Evolutionary conservation across 2,329 filamentous ascomycete species (phyloP), one percentile per base, ranked within the genome.

Genomic region (Cladophialophora yegresii): DNA sequence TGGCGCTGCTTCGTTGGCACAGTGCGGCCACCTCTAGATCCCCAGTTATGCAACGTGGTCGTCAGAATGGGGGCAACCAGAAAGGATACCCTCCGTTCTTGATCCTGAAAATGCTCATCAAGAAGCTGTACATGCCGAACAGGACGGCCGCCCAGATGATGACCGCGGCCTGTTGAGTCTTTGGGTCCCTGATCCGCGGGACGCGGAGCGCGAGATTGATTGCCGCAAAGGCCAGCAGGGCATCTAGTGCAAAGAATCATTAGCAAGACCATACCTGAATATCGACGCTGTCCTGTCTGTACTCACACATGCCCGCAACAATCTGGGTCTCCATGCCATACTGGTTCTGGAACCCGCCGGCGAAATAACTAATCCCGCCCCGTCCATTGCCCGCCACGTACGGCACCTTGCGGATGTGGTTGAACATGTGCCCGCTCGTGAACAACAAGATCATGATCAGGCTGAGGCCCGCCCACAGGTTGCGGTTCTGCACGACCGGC

Each of bases 391-490:
- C 90, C 49, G 87, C 84, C 33, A 98, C 92, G 72, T 99, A 99
- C 2, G 95, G 95, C 2, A 96, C 91, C 77, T 95, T 93, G 72
- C 96, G 87, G 74, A 99, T 99, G 75, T 97, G 93, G 78, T 98
- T 99, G 84, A 96, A 99, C 96, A 99, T 99, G 79, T 98, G 93
- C 45, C 95, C 96, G 72, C 90, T 95, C 54, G 90, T 97, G 80
- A 98, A 99, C 63, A 97, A 83, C 49, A 99, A 85, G 68, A 99
- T 93, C 13, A 88, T 83, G 73, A 98, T 92, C 71, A 99, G 81
- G 77, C 90, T 96, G 73, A 96, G 78, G 23, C 90, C 91, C 26
- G 93, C 93, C 95, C 95, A 99, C 20, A 98, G 80, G 73, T 96
- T 98, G 71, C 93, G 89, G 81, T 89, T 97, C 77, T 92, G 91